Evolutionary conservation across 805 yeast species (phyloP).

Genomic region (Ogataea methanolica): DNA sequence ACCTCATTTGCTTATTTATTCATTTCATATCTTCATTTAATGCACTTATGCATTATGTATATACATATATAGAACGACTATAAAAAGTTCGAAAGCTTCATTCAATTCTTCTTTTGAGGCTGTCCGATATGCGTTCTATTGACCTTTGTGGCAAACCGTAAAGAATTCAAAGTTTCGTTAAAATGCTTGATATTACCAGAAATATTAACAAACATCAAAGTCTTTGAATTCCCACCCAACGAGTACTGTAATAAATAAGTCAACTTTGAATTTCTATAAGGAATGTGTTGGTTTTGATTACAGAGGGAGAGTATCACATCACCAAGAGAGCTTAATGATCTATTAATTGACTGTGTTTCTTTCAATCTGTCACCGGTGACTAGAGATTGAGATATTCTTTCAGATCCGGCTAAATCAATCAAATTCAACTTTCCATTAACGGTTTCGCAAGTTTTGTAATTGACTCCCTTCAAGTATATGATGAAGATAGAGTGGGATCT

Average conservation of each 20-base stretch:
- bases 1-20: slow-evolving; percentile 5
- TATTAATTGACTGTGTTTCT: slow-evolving; percentile 88
- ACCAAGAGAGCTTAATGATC: slow-evolving; percentile 81
- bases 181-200: slow-evolving; percentile 62
- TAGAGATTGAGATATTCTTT: slow-evolving; percentile 69
- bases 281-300: slow-evolving; percentile 44
- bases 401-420: slow-evolving; percentile 94
- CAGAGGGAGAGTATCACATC: slow-evolving; percentile 62
- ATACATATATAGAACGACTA: not conserved
- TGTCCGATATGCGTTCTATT: slow-evolving; percentile 42
- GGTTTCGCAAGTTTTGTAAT: slow-evolving; percentile 42
- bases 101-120: not conserved
- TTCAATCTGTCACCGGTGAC: slow-evolving; percentile 74
- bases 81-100: not conserved
- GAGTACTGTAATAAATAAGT: slow-evolving; percentile 84
- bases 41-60: too few species aligned
- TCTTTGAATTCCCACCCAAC: slow-evolving; percentile 79
- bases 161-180: slow-evolving; percentile 76
- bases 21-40: not conserved
- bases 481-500: slow-evolving; percentile 86
- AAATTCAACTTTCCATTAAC: slow-evolving; percentile 65
- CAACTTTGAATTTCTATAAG: slow-evolving; percentile 67
- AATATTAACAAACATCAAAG: slow-evolving; percentile 88
- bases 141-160: slow-evolving; percentile 85
- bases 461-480: slow-evolving; percentile 52